Percentiles rank a stretch among this genome's conserved stretches.
phyloP scores from a whole-genome alignment of 2,329 filamentous ascomycete genomes.

The Talaromyces albobiverticillius region DNA sequence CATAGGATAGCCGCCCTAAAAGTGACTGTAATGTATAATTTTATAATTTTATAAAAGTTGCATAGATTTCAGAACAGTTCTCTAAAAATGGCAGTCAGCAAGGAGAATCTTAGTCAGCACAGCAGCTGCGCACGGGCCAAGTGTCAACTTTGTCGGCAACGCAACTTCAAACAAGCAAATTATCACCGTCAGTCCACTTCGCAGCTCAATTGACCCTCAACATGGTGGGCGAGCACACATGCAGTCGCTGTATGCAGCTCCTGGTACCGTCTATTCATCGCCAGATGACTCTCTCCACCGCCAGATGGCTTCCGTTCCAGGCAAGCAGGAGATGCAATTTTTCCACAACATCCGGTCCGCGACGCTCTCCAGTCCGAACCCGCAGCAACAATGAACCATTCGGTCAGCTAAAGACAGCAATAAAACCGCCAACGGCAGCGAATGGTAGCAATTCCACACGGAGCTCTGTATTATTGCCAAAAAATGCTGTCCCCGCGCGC shows the following conservation, averaged over 20 bases:
- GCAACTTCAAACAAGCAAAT: no score
- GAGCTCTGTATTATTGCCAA: conserved; percentile 25
- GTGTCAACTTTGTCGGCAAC: no score
- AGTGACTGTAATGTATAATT: no score
- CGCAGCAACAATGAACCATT: background rate
- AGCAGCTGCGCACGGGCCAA: no score
- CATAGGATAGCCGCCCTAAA: no score
- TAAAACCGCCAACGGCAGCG: conserved; percentile 10
- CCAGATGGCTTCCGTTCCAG: conserved; percentile 23
- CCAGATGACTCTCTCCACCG: conserved; percentile 21
- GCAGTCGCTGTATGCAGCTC: conserved; percentile 37
- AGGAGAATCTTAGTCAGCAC: no score
- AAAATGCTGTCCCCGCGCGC: conserved; percentile 17
- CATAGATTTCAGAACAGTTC: no score
- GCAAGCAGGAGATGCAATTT: conserved; percentile 24
- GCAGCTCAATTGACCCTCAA: background rate
- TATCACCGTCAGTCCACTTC: no score
- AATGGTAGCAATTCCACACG: no score
- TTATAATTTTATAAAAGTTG: no score
- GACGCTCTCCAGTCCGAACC: conserved; percentile 6
- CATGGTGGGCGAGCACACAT: conserved; percentile 42
- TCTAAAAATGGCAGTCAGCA: no score
- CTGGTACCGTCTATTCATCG: conserved; percentile 29
- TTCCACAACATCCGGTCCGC: conserved; percentile 10
- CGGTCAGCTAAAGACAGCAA: background rate